Conservation (phyloP, 345 rosid species). For the Euphorbia peplus region DNA sequence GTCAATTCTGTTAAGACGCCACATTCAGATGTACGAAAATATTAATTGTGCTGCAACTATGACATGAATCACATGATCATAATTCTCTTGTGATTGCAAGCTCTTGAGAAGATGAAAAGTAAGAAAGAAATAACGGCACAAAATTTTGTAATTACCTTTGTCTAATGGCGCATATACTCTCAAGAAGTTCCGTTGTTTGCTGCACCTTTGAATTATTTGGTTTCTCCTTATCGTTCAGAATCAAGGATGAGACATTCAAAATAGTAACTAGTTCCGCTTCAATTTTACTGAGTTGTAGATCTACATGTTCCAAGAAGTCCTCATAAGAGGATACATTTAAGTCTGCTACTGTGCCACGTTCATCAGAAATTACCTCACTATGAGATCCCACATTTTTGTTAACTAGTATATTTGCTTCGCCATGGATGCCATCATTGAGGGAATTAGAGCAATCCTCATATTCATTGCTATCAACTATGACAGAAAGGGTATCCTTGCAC, state of each 20-base stretch:
- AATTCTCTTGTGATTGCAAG: conserved; percentile 2
- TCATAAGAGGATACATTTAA: conserved; percentile 48
- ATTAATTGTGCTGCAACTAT: not conserved
- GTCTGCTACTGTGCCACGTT: conserved; percentile 27
- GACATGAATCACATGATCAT: not conserved
- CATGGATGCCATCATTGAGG: conserved; percentile 19
- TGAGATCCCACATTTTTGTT: conserved; percentile 25
- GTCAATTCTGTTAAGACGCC: conserved; percentile 33
- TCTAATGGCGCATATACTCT: conserved; percentile 47
- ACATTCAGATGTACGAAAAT: not conserved
- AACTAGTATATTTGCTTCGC: conserved; percentile 15
- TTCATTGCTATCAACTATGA: conserved; percentile 19
- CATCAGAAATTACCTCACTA: conserved; percentile 14
- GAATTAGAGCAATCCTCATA: not conserved
- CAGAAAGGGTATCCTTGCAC: conserved; percentile 12
- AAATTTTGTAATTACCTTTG: conserved; percentile 35
- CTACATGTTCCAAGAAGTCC: conserved; percentile 58
- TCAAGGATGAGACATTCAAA: conserved; percentile 52
- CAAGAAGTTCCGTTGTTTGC: conserved; percentile 62
- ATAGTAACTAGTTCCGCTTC: conserved; percentile 65
- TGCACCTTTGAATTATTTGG: conserved; percentile 54
- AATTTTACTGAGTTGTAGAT: conserved; percentile 53
- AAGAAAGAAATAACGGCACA: not conserved
- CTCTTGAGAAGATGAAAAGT: not conserved
- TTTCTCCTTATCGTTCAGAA: conserved; percentile 44